Conservation (phyloP, 1,139 yeast species). For the Diutina siamensis region DNA sequence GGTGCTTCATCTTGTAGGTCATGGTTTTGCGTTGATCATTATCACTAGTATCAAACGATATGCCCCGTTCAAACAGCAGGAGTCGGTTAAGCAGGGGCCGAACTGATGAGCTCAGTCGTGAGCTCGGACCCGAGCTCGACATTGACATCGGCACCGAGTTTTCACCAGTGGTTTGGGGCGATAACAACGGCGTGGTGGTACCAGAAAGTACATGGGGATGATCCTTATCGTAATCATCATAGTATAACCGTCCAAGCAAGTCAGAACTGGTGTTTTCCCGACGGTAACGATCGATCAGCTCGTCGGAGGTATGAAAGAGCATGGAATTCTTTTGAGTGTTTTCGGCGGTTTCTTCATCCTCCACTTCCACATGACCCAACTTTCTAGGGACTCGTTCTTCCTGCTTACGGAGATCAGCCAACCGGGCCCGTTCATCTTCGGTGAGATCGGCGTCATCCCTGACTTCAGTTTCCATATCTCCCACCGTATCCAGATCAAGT, state of each 20-base stretch:
- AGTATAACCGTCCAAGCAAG: slow-evolving; percentile 31
- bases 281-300: slow-evolving; percentile 29
- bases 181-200: neutral
- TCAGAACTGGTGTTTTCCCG: slow-evolving; percentile 30
- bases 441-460: neutral
- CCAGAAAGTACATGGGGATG: neutral
- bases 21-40: slow-evolving; percentile 32
- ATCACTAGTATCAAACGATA: slow-evolving; percentile 40
- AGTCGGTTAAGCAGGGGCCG: slow-evolving; percentile 1
- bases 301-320: slow-evolving; percentile 29
- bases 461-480: neutral
- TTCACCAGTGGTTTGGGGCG: neutral
- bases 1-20: slow-evolving; percentile 45
- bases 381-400: neutral
- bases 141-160: neutral
- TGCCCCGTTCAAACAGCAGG: slow-evolving; percentile 16
- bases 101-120: neutral
- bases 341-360: slow-evolving; percentile 19
- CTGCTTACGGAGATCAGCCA: neutral
- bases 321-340: slow-evolving; percentile 31
- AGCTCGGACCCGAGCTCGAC: neutral
- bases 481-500: neutral
- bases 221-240: slow-evolving; percentile 24
- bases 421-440: neutral
- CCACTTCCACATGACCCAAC: neutral